A percentile compares a stretch with the other conserved stretches of the same genome.
phyloP scores from a whole-genome alignment of 495 filamentous ascomycete species.

The Neurospora hispaniola region DNA sequence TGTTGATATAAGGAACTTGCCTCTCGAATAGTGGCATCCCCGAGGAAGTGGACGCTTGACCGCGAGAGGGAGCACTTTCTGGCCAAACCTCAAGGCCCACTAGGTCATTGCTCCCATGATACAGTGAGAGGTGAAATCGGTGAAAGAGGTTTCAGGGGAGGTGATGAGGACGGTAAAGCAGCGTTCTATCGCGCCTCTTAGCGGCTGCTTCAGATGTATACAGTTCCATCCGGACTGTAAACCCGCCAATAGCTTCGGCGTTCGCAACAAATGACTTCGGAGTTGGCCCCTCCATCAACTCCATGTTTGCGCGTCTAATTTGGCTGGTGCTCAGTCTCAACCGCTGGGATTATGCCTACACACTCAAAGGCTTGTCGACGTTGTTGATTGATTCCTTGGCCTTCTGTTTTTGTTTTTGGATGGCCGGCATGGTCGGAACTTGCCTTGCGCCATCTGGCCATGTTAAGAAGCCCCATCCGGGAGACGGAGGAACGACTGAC shows the following conservation, averaged over 20 bases:
- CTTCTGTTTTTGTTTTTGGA: not conserved
- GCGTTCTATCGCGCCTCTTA: not conserved
- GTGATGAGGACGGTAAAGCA: not conserved
- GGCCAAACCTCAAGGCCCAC: not conserved
- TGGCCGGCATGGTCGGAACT: not conserved
- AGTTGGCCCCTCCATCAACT: not conserved
- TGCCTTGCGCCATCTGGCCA: not conserved
- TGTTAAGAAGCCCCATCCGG: not conserved
- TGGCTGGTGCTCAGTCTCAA: not conserved
- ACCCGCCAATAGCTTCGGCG: not conserved
- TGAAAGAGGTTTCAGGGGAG: not conserved
- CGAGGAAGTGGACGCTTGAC: not conserved
- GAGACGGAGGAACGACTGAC: not conserved
- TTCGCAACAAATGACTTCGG: not conserved
- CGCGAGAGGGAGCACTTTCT: not conserved
- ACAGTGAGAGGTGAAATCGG: not conserved
- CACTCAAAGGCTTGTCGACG: not conserved
- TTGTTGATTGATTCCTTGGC: not conserved
- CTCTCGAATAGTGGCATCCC: not conserved
- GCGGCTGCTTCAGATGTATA: not conserved
- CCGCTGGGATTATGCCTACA: not conserved
- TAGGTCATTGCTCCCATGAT: not conserved
- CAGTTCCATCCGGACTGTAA: not conserved
- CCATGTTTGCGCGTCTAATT: not conserved
- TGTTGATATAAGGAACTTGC: not conserved